Evolutionary conservation across 306 rosid species (phyloP).

Genomic region (Glycyrrhiza uralensis): DNA sequence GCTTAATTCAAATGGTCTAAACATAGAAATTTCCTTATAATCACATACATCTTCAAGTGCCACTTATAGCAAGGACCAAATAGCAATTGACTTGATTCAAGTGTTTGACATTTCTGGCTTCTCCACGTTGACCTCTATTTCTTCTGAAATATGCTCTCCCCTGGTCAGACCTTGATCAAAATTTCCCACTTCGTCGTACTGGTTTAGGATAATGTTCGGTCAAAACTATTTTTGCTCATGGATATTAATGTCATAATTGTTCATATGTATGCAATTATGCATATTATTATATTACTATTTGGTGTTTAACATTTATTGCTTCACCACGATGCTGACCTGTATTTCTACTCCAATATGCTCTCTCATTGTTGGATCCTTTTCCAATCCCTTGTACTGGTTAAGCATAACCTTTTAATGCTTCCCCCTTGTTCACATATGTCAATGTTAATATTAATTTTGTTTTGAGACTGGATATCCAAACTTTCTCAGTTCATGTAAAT

Average conservation of each 20-base stretch:
- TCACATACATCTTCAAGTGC: neutral
- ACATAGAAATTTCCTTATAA: neutral
- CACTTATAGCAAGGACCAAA: neutral
- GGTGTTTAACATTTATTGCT: slow-evolving; percentile 15
- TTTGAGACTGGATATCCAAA: neutral
- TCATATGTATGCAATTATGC: neutral
- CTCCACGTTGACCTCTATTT: neutral
- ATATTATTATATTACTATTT: neutral
- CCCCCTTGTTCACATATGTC: neutral
- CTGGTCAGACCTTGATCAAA: neutral
- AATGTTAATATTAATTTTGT: neutral
- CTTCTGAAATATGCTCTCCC: neutral
- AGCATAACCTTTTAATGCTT: neutral
- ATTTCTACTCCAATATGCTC: neutral
- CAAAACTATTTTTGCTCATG: neutral
- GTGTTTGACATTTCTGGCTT: neutral
- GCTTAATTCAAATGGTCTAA: slow-evolving; percentile 5
- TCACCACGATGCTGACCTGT: neutral
- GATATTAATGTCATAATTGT: neutral
- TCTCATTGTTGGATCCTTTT: neutral
- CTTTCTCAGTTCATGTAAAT: neutral
- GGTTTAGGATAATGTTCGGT: neutral
- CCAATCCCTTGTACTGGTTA: neutral
- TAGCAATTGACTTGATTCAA: neutral
- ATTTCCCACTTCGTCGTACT: neutral